These are phyloP conservation scores for Tolypocladium inflatum DNA, from an alignment of 2,329 filamentous ascomycete species.

Conservation along the genomic window DNA sequence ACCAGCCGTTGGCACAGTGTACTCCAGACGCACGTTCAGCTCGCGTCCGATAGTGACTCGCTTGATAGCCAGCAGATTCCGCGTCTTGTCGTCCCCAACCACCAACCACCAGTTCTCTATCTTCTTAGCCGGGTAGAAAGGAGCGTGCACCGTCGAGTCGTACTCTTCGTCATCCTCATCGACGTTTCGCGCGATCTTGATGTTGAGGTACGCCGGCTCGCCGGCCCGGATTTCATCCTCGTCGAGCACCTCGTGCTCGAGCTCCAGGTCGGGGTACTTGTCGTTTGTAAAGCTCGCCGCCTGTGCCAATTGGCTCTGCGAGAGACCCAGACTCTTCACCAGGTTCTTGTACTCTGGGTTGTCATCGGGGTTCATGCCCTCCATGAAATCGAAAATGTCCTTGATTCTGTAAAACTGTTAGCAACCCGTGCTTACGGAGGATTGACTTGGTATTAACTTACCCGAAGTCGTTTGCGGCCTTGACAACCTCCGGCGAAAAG, in stretches of 20 bases:
- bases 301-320: conserved; percentile 72
- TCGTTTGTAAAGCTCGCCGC: conserved; percentile 94
- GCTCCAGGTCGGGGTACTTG: conserved; percentile 89
- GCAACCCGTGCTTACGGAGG: conserved; percentile 6
- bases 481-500: conserved; percentile 75
- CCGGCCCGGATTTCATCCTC: conserved; percentile 71
- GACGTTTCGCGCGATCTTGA: conserved; percentile 77
- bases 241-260: conserved; percentile 81
- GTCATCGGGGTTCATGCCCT: conserved; percentile 93
- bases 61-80: conserved; percentile 86
- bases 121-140: conserved; percentile 87
- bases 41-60: conserved; percentile 76
- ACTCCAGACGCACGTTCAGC: conserved; percentile 74
- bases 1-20: conserved; percentile 75
- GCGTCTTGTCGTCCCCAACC: conserved; percentile 83
- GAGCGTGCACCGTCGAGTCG: conserved; percentile 81
- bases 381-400: conserved; percentile 97
- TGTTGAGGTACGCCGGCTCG: conserved; percentile 69
- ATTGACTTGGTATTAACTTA: conserved; percentile 30
- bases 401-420: conserved; percentile 54
- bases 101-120: conserved; percentile 99
- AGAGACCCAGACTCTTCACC: conserved; percentile 68
- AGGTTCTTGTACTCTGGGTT: conserved; percentile 73
- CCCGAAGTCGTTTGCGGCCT: conserved; percentile 70
- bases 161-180: conserved; percentile 60